Base-by-base conservation (phyloP, 495 filamentous ascomycete genomes). In the Filosporella fistucella region DNA sequence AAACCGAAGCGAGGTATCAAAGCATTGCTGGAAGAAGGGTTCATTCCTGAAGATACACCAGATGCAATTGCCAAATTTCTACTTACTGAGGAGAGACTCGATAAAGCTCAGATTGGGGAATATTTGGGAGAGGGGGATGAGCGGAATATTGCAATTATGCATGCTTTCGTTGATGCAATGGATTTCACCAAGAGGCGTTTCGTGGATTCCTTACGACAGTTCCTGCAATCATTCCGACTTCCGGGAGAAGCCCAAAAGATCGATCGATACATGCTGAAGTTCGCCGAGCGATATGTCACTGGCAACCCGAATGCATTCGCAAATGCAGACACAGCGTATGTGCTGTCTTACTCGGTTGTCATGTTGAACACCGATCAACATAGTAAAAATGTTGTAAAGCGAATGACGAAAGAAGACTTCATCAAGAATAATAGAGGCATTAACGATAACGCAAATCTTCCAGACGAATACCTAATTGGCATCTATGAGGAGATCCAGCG, bases 171-270 rank as follows among this genome's bases (percentile, higher is more conserved):
- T 2, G 91, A 99, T 49, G 63, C 67, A 18, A 97, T 99, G 91
- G 88, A 96, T 33, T 99, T 99, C 49, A 73, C 79, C n/a, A 88
- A 87, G 62, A 86, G 86, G 38, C 85, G 90, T 9, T 99, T 99
- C 52, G 91, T 96, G 11, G 93, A 95, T 67, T 82, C 93, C 17
- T 70, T 99, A 11, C 80, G 93, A 21, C 78, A 86, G 42, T 99
- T 97, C 59, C 70, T 99, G 12, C 93, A 99, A 65, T 84, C 88
- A 37, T 99, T 99, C 71, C 85, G 93, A 24, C 69, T 99, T 10
- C 93, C 93, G 1, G 93, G 93, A 35, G 93, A 99, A 64, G 91
- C 91, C 1, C 93, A 99, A 63, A 99, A 99, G 70, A 99, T 99
- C 54, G 93, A 99, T 80, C 86, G 93, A 28, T 95, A 96, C 67